These are phyloP conservation scores for Protomyces gravidus DNA, from an alignment of 1,139 yeast species.

Conservation along the genomic window DNA sequence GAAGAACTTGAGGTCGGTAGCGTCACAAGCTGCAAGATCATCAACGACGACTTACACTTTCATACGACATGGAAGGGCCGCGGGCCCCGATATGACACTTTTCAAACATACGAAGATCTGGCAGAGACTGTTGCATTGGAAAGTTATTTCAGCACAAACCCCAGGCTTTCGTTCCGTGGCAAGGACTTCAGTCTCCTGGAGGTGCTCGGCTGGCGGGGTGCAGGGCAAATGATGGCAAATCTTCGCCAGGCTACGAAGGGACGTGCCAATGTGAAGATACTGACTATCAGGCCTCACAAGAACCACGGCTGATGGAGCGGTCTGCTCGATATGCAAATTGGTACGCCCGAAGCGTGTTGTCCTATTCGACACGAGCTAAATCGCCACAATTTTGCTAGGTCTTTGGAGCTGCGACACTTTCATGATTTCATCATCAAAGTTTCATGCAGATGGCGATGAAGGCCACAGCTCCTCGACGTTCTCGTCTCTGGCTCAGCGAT, in stretches of 20 bases:
- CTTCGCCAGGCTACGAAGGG: not conserved
- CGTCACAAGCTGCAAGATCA: not conserved
- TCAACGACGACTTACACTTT: not conserved
- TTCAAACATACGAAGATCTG: not conserved
- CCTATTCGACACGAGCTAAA: too few relatives aligned
- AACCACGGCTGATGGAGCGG: not conserved
- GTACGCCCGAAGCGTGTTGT: too few relatives aligned
- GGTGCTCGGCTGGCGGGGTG: not conserved
- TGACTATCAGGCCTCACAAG: not conserved
- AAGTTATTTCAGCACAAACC: not conserved
- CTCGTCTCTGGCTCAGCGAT: too few relatives aligned
- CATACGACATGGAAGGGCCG: not conserved
- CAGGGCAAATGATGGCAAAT: not conserved
- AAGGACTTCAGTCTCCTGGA: not conserved
- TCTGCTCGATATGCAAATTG: too few relatives aligned
- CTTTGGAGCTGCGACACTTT: too few relatives aligned
- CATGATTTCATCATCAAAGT: too few relatives aligned
- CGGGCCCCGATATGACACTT: not conserved
- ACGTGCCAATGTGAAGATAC: not conserved
- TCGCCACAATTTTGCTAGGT: too few relatives aligned
- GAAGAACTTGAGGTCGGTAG: not conserved
- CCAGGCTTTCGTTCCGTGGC: not conserved
- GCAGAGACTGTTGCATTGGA: not conserved
- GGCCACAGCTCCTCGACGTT: too few relatives aligned
- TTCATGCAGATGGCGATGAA: too few relatives aligned